Evolutionary conservation across 148 eudicot species (phyloP).

Genomic region (Vaccinium myrtillus): DNA sequence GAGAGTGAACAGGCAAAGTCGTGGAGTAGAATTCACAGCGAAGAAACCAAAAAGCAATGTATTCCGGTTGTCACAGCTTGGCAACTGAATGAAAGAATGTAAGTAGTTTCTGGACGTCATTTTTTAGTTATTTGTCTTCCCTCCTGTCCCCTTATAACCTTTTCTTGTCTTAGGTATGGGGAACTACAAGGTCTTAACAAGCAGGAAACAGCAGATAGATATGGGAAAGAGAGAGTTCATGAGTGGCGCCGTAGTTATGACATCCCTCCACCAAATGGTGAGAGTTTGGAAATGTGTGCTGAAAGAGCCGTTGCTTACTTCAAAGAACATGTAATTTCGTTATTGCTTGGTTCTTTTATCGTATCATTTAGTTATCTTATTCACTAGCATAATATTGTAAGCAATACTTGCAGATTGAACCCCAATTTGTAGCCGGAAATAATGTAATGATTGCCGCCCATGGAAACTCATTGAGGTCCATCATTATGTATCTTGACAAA

Average conservation of each 20-base stretch:
- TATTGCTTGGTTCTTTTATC: not conserved
- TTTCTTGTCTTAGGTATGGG: constrained; percentile 65
- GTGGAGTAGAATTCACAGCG: constrained; percentile 86
- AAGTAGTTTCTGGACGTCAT: constrained; percentile 19
- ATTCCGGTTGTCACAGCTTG: constrained; percentile 92
- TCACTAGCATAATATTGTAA: not conserved
- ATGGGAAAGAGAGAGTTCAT: constrained; percentile 90
- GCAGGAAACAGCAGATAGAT: constrained; percentile 95
- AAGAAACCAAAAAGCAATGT: constrained; percentile 79
- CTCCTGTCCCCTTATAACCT: not conserved
- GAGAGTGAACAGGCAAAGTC: constrained; percentile 80
- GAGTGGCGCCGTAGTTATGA: constrained; percentile 99
- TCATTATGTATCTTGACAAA: constrained; percentile 93
- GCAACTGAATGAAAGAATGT: constrained; percentile 99
- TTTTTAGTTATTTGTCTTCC: constrained; percentile 11
- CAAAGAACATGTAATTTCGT: constrained; percentile 45
- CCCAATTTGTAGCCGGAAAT: constrained; percentile 77
- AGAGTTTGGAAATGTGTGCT: constrained; percentile 96
- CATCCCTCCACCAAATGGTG: constrained; percentile 96
- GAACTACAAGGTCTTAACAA: constrained; percentile 97
- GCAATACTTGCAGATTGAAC: constrained; percentile 68
- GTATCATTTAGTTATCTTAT: not conserved
- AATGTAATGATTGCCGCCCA: constrained; percentile 95
- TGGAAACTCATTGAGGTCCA: constrained; percentile 94
- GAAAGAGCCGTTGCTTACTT: constrained; percentile 98